Evolutionary conservation across 2,329 filamentous ascomycete species (phyloP).

Genomic region (Lojkania enalia): DNA sequence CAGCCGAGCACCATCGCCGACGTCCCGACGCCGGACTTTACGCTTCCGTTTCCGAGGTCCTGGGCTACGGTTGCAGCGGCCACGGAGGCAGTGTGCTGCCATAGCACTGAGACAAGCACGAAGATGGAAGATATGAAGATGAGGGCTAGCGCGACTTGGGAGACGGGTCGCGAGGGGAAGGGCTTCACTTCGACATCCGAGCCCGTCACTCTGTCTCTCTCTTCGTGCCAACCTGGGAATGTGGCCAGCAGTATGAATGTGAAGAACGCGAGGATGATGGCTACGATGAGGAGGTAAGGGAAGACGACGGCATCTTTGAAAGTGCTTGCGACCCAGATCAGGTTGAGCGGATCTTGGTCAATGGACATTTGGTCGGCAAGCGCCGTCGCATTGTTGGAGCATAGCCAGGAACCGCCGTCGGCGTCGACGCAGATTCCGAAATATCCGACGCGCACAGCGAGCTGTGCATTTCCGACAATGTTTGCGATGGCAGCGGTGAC

Average conservation of each 20-base stretch:
- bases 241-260: constrained; percentile 94
- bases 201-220: constrained; percentile 72
- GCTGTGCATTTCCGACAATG: constrained; percentile 79
- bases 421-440: constrained; percentile 97
- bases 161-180: constrained; percentile 89
- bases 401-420: constrained; percentile 87
- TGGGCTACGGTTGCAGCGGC: constrained; percentile 92
- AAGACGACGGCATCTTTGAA: constrained; percentile 99
- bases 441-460: constrained; percentile 93
- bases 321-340: constrained; percentile 95
- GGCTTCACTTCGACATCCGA: constrained; percentile 90
- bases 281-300: constrained; percentile 97
- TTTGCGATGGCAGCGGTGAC: constrained; percentile 84
- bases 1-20: constrained; percentile 96
- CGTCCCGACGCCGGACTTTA: constrained; percentile 85
- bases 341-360: constrained; percentile 92
- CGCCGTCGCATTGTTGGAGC: constrained; percentile 94
- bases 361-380: constrained; percentile 86
- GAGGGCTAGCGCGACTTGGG: constrained; percentile 87
- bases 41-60: constrained; percentile 87
- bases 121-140: constrained; percentile 75
- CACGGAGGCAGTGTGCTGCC: constrained; percentile 96
- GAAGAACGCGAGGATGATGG: constrained; percentile 95
- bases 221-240: constrained; percentile 97
- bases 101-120: constrained; percentile 69